Base-by-base conservation (phyloP, 306 rosid species). In the Vigna angularis region DNA sequence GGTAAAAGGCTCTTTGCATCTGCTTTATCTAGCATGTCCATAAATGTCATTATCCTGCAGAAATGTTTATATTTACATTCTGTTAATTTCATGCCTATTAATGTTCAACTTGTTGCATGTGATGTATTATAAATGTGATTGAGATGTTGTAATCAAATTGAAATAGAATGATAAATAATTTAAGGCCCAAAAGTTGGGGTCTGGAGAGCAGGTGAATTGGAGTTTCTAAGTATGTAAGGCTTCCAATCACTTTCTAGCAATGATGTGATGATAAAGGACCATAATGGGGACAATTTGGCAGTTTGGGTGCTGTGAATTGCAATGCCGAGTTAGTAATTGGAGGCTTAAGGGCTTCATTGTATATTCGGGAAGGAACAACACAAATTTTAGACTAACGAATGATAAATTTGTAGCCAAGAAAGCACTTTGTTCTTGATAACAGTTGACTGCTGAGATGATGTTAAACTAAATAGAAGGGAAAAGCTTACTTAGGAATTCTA, bases 91-190 rank as follows among this genome's bases (percentile, higher is more conserved):
- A 3, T 76, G 73, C 74, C 74, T 32, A 14, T 52, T n/a, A 13
- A 22, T 81, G 76, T 47, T 68, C 63, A 74, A 45, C 71, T 47
- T 67, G 50, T 62, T 76, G 47, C 40, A 52, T 38, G 45, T 53
- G 13, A 50, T 22, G 55, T 51, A 22, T 53, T 53, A 18, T 65
- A 65, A 44, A 51, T 12, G 12, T 26, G n/a, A 51, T 42, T 67
- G 61, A 44, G 34, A 49, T 62, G 36, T 38, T 53, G 66, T 56
- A 22, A 56, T 30, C 16, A 56, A 56, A 56, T 2, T 22, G 32
- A 56, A 57, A 57, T 57, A 5, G 64, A 57, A 57, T 12, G 64
- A 9, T 28, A 61, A 30, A 61, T 61, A 36, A 34, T 38, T 65
- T 38, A 49, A 70, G 9, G 45, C 16, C 40, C 4, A 17, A 47